Conservation (phyloP, 2,329 filamentous ascomycete species). For the Aspergillus hortae region DNA sequence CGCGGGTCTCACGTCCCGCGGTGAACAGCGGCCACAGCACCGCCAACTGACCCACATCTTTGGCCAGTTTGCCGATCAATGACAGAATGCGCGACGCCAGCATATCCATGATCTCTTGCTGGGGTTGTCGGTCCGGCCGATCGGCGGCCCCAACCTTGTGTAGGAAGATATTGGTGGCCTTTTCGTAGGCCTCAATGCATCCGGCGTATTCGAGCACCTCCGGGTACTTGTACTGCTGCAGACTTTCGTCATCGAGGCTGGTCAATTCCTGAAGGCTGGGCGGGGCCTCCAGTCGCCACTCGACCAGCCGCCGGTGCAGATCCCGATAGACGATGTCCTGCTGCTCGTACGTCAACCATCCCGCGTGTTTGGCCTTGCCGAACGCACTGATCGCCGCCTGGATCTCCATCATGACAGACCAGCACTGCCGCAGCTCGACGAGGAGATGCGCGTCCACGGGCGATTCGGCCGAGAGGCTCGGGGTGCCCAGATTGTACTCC, state of each 20-base stretch:
- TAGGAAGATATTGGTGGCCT: conserved; percentile 33
- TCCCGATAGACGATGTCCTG: conserved; percentile 29
- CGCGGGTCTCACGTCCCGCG: conserved; percentile 30
- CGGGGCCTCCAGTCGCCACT: conserved; percentile 29
- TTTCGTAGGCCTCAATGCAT: conserved; percentile 36
- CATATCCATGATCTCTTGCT: conserved; percentile 24
- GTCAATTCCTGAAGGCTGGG: conserved; percentile 24
- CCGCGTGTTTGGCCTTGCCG: conserved; percentile 28
- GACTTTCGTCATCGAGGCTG: conserved; percentile 25
- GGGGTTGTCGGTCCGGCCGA: conserved; percentile 24
- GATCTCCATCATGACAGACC: conserved; percentile 34
- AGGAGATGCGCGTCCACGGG: conserved; percentile 21
- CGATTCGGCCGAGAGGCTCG: conserved; percentile 22
- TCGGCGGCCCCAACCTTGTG: conserved; percentile 30
- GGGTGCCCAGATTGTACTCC: conserved; percentile 36
- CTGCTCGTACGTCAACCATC: conserved; percentile 25
- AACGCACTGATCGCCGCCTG: conserved; percentile 30
- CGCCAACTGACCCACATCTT: conserved; percentile 32
- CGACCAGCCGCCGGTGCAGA: conserved; percentile 23
- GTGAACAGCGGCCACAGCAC: conserved; percentile 33
- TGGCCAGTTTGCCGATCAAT: conserved; percentile 28
- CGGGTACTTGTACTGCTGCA: conserved; percentile 24
- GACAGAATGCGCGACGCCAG: conserved; percentile 28
- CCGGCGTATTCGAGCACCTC: conserved; percentile 33
- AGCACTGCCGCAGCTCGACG: conserved; percentile 26